A percentile compares a stretch with the other conserved stretches of the same genome.
Conservation (phyloP, 768 basidiomycete species). For the Melanogaster broomeanus region DNA sequence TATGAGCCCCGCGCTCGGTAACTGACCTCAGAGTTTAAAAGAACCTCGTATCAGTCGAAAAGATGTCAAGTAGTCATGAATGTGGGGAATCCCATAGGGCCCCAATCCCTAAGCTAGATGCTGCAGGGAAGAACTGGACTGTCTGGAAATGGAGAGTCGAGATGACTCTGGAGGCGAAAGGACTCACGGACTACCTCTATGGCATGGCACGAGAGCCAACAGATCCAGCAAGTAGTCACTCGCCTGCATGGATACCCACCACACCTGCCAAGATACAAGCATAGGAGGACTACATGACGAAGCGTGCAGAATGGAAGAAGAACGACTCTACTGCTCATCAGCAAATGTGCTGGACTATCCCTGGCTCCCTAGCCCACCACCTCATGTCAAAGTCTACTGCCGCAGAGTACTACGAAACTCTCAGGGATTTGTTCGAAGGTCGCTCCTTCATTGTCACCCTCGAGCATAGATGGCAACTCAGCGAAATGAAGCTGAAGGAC, state of each 20-base stretch:
- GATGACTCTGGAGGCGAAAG: background rate
- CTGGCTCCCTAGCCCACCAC: background rate
- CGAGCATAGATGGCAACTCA: background rate
- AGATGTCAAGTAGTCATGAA: background rate
- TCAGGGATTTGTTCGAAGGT: background rate
- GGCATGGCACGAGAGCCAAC: background rate
- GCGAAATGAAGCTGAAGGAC: background rate
- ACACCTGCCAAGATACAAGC: background rate
- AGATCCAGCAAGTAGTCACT: background rate
- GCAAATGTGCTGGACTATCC: no score
- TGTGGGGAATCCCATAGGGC: background rate
- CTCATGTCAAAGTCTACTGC: constrained; percentile 6
- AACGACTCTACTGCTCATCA: no score
- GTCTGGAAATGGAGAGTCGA: background rate
- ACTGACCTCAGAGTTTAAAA: background rate
- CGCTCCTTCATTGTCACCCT: background rate
- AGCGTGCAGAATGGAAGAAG: background rate
- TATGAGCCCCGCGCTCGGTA: background rate
- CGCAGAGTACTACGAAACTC: constrained; percentile 17
- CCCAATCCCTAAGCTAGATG: background rate
- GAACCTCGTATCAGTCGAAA: background rate
- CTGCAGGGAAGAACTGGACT: no score
- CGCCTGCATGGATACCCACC: background rate
- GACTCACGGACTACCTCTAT: background rate
- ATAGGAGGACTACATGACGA: no score